These are phyloP conservation scores for Lentinus brumalis DNA, from an alignment of 768 basidiomycete genomes.

Conservation along the genomic window DNA sequence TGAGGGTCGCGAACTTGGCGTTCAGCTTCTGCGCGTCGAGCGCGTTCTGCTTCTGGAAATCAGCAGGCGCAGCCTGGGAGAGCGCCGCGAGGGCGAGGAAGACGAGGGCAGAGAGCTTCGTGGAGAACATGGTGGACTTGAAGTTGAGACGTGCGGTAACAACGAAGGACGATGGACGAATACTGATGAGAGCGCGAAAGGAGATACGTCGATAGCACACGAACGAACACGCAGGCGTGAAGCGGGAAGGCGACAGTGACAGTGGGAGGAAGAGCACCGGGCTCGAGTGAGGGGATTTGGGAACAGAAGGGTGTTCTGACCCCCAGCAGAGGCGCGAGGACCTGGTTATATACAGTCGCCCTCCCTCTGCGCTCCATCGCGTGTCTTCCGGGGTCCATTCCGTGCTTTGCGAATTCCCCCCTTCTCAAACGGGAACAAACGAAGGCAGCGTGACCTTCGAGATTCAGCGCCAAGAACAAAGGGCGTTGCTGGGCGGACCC, in stretches of 20 bases:
- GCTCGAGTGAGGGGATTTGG: slow-evolving; percentile 10
- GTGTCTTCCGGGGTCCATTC: background rate
- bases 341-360: background rate
- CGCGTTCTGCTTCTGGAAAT: slow-evolving; percentile 34
- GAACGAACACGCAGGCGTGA: slow-evolving; percentile 1
- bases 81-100: slow-evolving; percentile 20
- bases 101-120: slow-evolving; percentile 22
- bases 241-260: slow-evolving; percentile 1
- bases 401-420: no score
- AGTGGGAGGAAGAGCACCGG: slow-evolving; percentile 15
- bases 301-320: slow-evolving; percentile 7
- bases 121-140: slow-evolving; percentile 12
- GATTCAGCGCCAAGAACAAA: background rate
- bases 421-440: no score
- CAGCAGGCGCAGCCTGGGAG: slow-evolving; percentile 18
- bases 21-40: slow-evolving; percentile 41
- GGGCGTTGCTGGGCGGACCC: background rate
- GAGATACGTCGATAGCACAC: background rate
- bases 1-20: slow-evolving; percentile 34
- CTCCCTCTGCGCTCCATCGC: background rate
- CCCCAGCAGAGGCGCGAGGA: slow-evolving; percentile 6
- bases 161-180: background rate
- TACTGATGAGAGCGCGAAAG: background rate
- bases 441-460: background rate
- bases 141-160: background rate